phyloP scores from a whole-genome alignment of 352 stramenopile genomes.

The Pythium guiyangense region DNA sequence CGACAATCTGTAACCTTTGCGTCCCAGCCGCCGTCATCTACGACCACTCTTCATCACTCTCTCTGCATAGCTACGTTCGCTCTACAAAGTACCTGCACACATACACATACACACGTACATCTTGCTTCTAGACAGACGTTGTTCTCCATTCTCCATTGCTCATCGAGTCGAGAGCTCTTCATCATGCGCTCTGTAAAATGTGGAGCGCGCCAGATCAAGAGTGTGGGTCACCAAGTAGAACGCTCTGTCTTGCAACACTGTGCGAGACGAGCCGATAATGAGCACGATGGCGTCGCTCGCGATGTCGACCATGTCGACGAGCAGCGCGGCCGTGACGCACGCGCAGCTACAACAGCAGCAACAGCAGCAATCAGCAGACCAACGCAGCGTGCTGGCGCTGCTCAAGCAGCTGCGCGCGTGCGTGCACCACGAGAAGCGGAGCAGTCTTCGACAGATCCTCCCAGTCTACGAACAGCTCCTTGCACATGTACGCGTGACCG shows the following conservation, averaged over 20 bases:
- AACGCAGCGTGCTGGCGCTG: constrained; percentile 25
- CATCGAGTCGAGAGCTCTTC: too few relatives aligned
- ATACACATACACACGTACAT: not conserved
- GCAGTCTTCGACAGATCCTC: constrained; percentile 29
- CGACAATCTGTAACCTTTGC: not conserved
- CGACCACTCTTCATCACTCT: not conserved
- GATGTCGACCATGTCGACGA: too few relatives aligned
- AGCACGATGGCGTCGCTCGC: too few relatives aligned
- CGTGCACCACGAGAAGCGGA: constrained; percentile 15
- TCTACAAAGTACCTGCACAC: not conserved
- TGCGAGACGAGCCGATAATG: too few relatives aligned
- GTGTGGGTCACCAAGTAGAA: too few relatives aligned
- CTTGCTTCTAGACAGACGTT: not conserved
- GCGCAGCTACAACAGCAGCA: not conserved
- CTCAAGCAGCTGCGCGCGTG: constrained; percentile 32
- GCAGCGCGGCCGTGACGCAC: too few relatives aligned
- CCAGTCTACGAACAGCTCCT: constrained; percentile 48
- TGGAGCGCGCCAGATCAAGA: too few relatives aligned
- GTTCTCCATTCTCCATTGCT: too few relatives aligned
- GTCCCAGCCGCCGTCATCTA: not conserved
- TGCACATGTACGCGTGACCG: constrained; percentile 31
- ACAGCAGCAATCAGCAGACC: constrained; percentile 5
- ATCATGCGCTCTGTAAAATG: too few relatives aligned
- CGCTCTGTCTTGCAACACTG: too few relatives aligned
- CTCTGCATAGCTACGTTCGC: not conserved